Conservation (phyloP, 306 rosid genomes). For the Herpetospermum pedunculosum region DNA sequence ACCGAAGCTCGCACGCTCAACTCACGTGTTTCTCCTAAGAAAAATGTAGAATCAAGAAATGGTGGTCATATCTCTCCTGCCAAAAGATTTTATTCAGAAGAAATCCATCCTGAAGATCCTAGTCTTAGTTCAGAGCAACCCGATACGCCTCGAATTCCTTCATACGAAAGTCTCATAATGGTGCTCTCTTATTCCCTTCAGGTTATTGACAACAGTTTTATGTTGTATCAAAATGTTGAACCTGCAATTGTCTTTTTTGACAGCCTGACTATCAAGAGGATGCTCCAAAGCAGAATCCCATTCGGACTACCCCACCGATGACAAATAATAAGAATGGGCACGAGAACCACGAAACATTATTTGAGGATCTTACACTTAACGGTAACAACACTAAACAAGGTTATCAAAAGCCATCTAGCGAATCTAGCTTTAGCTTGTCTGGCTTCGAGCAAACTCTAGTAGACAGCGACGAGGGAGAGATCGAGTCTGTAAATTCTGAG, state of each 20-base stretch:
- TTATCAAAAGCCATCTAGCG: conserved; percentile 17
- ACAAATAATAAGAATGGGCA: conserved; percentile 13
- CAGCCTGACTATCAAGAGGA: conserved; percentile 36
- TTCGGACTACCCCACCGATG: not conserved
- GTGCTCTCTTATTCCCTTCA: conserved; percentile 16
- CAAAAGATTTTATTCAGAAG: conserved; percentile 19
- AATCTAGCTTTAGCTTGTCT: conserved; percentile 38
- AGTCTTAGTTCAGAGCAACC: not conserved
- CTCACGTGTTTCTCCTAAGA: conserved; percentile 27
- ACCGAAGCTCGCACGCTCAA: conserved; percentile 36
- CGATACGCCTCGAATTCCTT: conserved; percentile 15
- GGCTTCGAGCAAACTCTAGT: conserved; percentile 23
- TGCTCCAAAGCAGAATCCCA: conserved; percentile 12
- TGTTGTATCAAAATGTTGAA: conserved; percentile 5
- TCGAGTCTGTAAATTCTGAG: conserved; percentile 37
- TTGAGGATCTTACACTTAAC: conserved; percentile 19
- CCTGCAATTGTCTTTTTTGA: conserved; percentile 5
- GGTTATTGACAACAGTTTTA: not conserved
- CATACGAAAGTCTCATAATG: conserved; percentile 25
- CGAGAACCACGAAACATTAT: conserved; percentile 4
- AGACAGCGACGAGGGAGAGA: conserved; percentile 51
- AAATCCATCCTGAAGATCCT: conserved; percentile 18
- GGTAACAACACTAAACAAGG: conserved; percentile 17
- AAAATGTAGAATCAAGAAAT: conserved; percentile 19
- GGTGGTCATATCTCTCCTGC: conserved; percentile 21